phyloP scores from a whole-genome alignment of 208 protist genomes.

The Entamoeba moshkovskii region DNA sequence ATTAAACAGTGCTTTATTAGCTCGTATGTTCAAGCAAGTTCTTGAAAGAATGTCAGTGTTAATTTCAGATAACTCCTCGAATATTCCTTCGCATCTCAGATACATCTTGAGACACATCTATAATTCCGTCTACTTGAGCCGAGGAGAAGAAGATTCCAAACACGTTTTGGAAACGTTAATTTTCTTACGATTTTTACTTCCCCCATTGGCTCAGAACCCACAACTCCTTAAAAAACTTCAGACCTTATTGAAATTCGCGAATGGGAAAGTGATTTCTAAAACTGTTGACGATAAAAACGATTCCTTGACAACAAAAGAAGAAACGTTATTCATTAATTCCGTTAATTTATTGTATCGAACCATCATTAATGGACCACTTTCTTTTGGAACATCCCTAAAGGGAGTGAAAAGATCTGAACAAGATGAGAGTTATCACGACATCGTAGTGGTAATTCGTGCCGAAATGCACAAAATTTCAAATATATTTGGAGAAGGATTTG shows the following conservation, averaged over 20 bases:
- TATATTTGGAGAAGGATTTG: neutral
- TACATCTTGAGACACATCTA: neutral
- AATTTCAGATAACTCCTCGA: neutral
- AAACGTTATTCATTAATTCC: neutral
- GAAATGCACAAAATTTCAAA: neutral
- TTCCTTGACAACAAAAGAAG: neutral
- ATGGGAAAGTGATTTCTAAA: neutral
- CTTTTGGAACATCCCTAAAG: neutral
- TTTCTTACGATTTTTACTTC: neutral
- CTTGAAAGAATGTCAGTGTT: neutral
- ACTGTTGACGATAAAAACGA: neutral
- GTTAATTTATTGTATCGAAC: neutral
- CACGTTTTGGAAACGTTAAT: neutral
- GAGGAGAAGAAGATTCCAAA: neutral
- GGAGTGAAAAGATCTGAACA: neutral
- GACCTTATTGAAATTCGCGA: neutral
- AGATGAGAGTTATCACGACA: neutral
- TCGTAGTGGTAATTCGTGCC: neutral
- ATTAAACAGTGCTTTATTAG: neutral
- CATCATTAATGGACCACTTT: neutral
- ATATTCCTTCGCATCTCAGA: neutral
- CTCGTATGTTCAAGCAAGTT: neutral
- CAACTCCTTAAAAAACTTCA: neutral
- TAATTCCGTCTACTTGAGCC: neutral
- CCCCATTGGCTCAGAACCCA: neutral